phyloP scores from a whole-genome alignment of 257 asterid species.

The Nicotiana attenuata region DNA sequence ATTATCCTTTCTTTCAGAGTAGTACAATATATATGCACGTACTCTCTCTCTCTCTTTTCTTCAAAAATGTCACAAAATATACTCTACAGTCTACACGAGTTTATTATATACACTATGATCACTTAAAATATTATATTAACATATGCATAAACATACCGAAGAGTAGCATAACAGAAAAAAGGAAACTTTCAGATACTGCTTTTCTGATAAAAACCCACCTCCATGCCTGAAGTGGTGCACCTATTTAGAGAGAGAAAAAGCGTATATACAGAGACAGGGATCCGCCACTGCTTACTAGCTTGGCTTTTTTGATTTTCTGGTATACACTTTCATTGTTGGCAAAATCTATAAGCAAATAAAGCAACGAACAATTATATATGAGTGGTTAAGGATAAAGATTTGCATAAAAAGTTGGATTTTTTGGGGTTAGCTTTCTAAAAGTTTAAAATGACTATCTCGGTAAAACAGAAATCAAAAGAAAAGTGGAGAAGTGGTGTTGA shows the following conservation, averaged over 20 bases:
- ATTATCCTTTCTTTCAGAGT: background rate
- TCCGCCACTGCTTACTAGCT: too few relatives aligned
- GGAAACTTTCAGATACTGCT: background rate
- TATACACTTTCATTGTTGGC: conserved; percentile 20
- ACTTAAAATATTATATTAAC: background rate
- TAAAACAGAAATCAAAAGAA: background rate
- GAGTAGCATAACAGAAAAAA: background rate
- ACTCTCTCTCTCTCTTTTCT: background rate
- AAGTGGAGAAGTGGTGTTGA: background rate
- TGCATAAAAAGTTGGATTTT: background rate
- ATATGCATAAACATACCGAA: background rate
- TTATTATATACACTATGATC: background rate
- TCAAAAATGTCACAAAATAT: background rate
- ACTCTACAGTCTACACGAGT: background rate
- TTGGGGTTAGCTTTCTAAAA: background rate
- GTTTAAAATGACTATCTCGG: background rate
- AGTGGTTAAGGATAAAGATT: background rate
- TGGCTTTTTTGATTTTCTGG: too few relatives aligned
- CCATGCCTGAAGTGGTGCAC: background rate
- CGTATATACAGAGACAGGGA: background rate
- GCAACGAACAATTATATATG: background rate
- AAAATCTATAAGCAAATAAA: conserved; percentile 24
- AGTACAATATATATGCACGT: background rate
- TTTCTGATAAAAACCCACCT: background rate
- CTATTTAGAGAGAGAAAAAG: conserved; percentile 13